Conservation (phyloP, 2,329 filamentous ascomycete genomes). For the Bipolaris cookei region DNA sequence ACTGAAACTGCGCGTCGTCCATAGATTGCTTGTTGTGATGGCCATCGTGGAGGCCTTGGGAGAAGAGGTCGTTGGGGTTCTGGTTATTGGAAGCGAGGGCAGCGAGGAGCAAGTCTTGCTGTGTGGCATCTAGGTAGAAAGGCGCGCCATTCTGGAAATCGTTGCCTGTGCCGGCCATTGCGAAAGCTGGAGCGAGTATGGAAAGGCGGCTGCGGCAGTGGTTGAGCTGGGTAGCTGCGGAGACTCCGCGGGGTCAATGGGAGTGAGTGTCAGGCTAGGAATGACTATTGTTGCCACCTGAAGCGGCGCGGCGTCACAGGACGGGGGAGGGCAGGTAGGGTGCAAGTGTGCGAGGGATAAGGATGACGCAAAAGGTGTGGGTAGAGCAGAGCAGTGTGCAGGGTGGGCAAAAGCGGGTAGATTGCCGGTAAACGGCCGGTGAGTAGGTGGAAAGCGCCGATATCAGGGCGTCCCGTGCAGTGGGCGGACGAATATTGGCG, state of each 20-base stretch:
- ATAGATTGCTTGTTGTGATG: constrained; percentile 20
- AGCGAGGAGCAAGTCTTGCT: constrained; percentile 57
- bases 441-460: constrained; percentile 2
- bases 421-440: constrained; percentile 2
- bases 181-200: constrained; percentile 8
- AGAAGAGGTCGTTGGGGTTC: constrained; percentile 40
- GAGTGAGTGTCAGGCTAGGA: constrained; percentile 9
- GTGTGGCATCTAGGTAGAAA: constrained; percentile 54
- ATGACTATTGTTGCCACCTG: constrained; percentile 17
- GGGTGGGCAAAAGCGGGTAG: constrained; percentile 19
- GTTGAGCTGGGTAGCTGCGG: constrained; percentile 5
- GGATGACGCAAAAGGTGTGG: constrained; percentile 23
- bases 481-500: background rate
- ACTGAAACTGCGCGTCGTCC: constrained; percentile 40
- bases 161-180: constrained; percentile 49
- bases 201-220: background rate
- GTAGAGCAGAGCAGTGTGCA: constrained; percentile 11
- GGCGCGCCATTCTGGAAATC: constrained; percentile 50
- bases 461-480: background rate
- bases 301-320: background rate
- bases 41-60: constrained; percentile 25
- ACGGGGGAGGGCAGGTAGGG: constrained; percentile 7
- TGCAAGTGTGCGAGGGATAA: constrained; percentile 4
- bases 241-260: constrained; percentile 7
- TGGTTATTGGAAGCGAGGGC: constrained; percentile 56